Conservation (phyloP, 2,329 filamentous ascomycete species). For the Dothistroma septosporum region DNA sequence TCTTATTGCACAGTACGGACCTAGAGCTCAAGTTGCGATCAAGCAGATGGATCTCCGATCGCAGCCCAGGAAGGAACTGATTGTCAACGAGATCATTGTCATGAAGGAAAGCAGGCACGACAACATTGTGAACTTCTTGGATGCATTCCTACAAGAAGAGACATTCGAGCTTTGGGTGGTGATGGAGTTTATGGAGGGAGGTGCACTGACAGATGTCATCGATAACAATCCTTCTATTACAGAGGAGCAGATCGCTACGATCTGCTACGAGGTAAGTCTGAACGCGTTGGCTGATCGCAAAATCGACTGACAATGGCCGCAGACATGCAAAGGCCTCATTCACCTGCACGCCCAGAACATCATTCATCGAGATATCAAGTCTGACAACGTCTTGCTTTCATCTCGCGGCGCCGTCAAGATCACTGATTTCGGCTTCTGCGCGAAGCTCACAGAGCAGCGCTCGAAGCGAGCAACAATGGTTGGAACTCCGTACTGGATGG, state of each 20-base stretch:
- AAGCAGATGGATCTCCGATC: slow-evolving; percentile 99
- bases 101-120: slow-evolving; percentile 99
- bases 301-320: slow-evolving; percentile 27
- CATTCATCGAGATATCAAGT: slow-evolving; percentile 99
- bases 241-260: slow-evolving; percentile 96
- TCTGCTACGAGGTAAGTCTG: slow-evolving; percentile 79
- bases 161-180: slow-evolving; percentile 97
- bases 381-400: slow-evolving; percentile 93
- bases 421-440: slow-evolving; percentile 99
- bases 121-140: slow-evolving; percentile 98
- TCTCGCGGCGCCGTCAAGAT: slow-evolving; percentile 88
- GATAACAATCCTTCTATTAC: slow-evolving; percentile 93
- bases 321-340: slow-evolving; percentile 94
- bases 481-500: slow-evolving; percentile 99
- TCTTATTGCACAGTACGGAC: slow-evolving; percentile 72
- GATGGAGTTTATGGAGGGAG: slow-evolving; percentile 99
- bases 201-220: slow-evolving; percentile 95
- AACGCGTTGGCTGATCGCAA: not conserved
- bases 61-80: slow-evolving; percentile 94
- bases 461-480: slow-evolving; percentile 99
- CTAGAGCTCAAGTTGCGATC: slow-evolving; percentile 87
- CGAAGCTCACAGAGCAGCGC: slow-evolving; percentile 94
- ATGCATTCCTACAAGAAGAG: slow-evolving; percentile 93
- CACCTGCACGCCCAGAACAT: slow-evolving; percentile 95
- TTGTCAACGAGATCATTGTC: slow-evolving; percentile 99